These are phyloP conservation scores for Sugiyamaella sp. DNA, from an alignment of 1,139 yeast species.

Conservation along the genomic window DNA sequence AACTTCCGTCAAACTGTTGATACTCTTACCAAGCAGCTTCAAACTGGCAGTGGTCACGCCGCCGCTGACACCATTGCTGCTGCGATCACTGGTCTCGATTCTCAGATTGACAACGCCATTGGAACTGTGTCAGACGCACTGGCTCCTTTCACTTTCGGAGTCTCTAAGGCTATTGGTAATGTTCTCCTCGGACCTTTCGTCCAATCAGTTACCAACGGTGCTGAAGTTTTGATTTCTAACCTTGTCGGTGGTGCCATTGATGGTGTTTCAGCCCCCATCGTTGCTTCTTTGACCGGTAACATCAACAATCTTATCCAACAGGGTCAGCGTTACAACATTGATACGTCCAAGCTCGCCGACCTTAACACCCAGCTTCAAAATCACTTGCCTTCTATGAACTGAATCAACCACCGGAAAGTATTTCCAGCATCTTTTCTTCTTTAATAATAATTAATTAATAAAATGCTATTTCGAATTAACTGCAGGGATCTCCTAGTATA, in stretches of 20 bases:
- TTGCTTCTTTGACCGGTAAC: constrained; percentile 20
- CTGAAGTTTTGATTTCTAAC: background rate
- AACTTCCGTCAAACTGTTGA: constrained; percentile 33
- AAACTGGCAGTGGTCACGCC: constrained; percentile 31
- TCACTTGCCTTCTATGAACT: background rate
- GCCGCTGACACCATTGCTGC: constrained; percentile 32
- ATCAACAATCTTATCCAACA: constrained; percentile 22
- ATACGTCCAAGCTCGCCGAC: constrained; percentile 24
- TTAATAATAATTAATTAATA: too few relatives aligned
- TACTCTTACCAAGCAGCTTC: constrained; percentile 27
- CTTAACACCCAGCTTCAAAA: constrained; percentile 7
- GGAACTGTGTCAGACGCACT: constrained; percentile 34
- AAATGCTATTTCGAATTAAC: too few relatives aligned
- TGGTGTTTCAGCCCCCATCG: constrained; percentile 27
- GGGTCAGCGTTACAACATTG: constrained; percentile 26
- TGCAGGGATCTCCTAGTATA: too few relatives aligned
- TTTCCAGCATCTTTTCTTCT: too few relatives aligned
- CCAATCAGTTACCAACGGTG: constrained; percentile 35
- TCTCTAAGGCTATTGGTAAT: constrained; percentile 33
- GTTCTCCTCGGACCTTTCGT: constrained; percentile 38
- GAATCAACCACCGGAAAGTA: background rate
- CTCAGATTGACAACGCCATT: constrained; percentile 20
- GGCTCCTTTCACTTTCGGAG: constrained; percentile 34
- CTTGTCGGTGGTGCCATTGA: background rate
- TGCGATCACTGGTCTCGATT: constrained; percentile 36